These are phyloP conservation scores for Paraphoma sp. DNA, from an alignment of 2,329 filamentous ascomycete species.

Conservation along the genomic window DNA sequence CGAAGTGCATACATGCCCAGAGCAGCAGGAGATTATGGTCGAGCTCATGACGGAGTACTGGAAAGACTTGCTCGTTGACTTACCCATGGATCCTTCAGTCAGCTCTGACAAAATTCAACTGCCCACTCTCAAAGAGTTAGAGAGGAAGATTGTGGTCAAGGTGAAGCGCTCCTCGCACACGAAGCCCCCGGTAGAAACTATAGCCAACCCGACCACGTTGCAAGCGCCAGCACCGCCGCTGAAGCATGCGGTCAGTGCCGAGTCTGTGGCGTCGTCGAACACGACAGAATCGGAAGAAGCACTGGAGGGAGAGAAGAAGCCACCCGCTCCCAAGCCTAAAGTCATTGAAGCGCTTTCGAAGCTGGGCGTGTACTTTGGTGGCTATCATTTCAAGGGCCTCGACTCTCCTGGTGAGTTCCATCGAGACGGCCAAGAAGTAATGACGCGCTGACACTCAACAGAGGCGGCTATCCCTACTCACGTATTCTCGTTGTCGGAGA, in stretches of 20 bases:
- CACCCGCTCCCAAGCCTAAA: conserved; percentile 58
- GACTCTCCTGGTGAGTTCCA: conserved; percentile 61
- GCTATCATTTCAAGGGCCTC: conserved; percentile 79
- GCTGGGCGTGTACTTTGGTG: conserved; percentile 85
- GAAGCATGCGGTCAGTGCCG: conserved; percentile 27
- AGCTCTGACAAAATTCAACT: conserved; percentile 65
- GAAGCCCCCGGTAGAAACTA: conserved; percentile 32
- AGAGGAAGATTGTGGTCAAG: conserved; percentile 73
- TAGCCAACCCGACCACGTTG: conserved; percentile 37
- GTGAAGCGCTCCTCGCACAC: conserved; percentile 55
- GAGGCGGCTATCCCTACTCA: conserved; percentile 64
- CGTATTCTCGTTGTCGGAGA: conserved; percentile 70
- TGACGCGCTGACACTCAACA: conserved; percentile 1
- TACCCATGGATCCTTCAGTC: conserved; percentile 49
- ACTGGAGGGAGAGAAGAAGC: conserved; percentile 52
- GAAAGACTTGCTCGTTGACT: conserved; percentile 74
- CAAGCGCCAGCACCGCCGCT: conserved; percentile 33
- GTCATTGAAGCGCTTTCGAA: conserved; percentile 76
- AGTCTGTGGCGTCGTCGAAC: conserved; percentile 28
- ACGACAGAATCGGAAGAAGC: conserved; percentile 40
- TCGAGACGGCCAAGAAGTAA: background rate
- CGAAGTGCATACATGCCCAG: conserved; percentile 82
- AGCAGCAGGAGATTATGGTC: conserved; percentile 92
- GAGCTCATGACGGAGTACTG: conserved; percentile 92
- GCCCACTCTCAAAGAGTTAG: conserved; percentile 69